These are phyloP conservation scores for Neurospora hispaniola DNA, from an alignment of 495 filamentous ascomycete genomes.

Conservation along the genomic window DNA sequence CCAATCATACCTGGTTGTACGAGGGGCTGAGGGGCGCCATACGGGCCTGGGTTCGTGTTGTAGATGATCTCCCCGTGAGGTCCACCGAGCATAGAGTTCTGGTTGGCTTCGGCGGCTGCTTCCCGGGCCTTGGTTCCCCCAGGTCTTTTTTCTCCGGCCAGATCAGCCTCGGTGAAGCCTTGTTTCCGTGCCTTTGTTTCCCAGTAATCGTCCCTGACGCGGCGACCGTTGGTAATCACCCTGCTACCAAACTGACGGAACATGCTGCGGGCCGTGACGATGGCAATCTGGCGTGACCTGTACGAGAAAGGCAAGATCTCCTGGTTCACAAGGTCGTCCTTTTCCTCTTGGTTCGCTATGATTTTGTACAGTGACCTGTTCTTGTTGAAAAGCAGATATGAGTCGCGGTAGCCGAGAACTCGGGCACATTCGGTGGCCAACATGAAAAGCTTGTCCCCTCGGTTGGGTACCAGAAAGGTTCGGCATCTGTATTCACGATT, in stretches of 20 bases:
- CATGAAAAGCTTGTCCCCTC: constrained; percentile 95
- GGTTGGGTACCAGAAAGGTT: constrained; percentile 83
- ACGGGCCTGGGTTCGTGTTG: constrained; percentile 59
- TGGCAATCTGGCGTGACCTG: constrained; percentile 93
- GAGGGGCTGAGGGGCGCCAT: constrained; percentile 50
- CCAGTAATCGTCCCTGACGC: constrained; percentile 98
- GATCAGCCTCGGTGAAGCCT: constrained; percentile 94
- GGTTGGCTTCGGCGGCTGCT: constrained; percentile 53
- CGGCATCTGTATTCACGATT: constrained; percentile 84
- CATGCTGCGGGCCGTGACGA: constrained; percentile 98
- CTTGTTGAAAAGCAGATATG: constrained; percentile 98
- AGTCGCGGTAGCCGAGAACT: constrained; percentile 90
- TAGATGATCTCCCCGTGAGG: constrained; percentile 74
- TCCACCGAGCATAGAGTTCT: constrained; percentile 39
- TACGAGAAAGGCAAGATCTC: constrained; percentile 97
- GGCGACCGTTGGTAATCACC: constrained; percentile 77
- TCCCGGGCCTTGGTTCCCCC: constrained; percentile 84
- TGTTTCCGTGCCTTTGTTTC: constrained; percentile 94
- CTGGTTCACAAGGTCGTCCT: constrained; percentile 90
- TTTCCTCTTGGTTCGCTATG: constrained; percentile 90
- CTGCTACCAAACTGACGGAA: constrained; percentile 98
- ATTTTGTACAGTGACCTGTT: constrained; percentile 97
- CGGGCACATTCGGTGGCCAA: constrained; percentile 95
- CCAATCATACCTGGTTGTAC: constrained; percentile 62
- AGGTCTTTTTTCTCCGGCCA: constrained; percentile 92